Evolutionary conservation across 306 rosid species (phyloP).

Genomic region (Fragaria iinumae): DNA sequence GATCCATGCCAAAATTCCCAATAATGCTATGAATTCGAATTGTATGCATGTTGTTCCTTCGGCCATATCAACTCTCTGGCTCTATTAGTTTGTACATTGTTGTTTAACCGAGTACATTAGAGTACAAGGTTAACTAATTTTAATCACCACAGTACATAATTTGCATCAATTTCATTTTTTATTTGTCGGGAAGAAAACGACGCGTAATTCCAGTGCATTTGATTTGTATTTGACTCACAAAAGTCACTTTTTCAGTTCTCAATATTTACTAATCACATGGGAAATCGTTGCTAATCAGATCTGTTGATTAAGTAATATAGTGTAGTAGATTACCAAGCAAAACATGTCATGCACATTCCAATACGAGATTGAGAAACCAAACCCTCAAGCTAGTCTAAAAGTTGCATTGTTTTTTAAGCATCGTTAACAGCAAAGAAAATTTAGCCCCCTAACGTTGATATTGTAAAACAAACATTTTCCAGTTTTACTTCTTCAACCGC

Average conservation of each 20-base stretch:
- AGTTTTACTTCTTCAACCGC: neutral
- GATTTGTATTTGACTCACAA: conserved; percentile 15
- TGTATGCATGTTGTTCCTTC: neutral
- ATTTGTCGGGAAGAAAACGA: conserved; percentile 25
- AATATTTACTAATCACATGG: conserved; percentile 11
- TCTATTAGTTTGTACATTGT: neutral
- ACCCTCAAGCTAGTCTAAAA: neutral
- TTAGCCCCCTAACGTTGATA: conserved; percentile 1
- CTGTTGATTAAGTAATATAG: neutral
- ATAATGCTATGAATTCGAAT: neutral
- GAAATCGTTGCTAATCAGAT: conserved; percentile 17
- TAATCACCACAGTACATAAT: neutral
- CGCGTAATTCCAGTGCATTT: conserved; percentile 16
- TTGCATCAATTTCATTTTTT: neutral
- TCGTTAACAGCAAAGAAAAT: conserved; percentile 17
- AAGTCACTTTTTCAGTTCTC: conserved; percentile 8
- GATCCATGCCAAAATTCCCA: neutral
- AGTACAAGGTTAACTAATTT: neutral
- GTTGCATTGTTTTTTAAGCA: conserved; percentile 13
- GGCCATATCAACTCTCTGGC: neutral
- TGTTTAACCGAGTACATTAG: neutral
- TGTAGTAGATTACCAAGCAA: neutral
- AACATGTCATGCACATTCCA: conserved; percentile 5
- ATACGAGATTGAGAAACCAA: neutral
- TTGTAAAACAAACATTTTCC: conserved; percentile 13